Base-by-base conservation (phyloP, 225 moss, liverwort and hornwort species). In the Pleurozium schreberi region DNA sequence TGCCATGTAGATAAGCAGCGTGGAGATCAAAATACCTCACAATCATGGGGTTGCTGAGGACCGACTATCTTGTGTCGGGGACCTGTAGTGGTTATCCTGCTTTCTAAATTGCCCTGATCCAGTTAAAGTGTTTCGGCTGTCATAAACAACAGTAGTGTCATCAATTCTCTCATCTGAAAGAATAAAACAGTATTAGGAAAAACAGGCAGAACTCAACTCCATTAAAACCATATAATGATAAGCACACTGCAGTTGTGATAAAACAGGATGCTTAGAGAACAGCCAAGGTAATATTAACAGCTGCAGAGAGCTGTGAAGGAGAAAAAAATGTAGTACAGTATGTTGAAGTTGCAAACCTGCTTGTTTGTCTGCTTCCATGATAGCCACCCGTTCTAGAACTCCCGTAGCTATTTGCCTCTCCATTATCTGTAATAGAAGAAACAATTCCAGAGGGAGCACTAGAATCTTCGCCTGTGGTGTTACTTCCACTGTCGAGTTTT, bases 31-130 rank as follows among this genome's bases (percentile, higher is more conserved):
- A 75, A 87, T 93, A 94, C 95, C 95, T 96, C 85, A 94, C 78
- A 92, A 91, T 83, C 91, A 71, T 69, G 84, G 82, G 74, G 93
- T 88, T 34, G 94, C 76, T 78, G 94, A 88, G 70, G 95, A 89
- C 81, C 94, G 92, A 90, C 91, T 91, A 89, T 96, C 96, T 90
- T 96, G 96, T 63, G 89, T 89, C 68, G 94, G 95, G 57, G 96
- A 92, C 89, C 94, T 95, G 70, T 94, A 91, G 81, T 96, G 94
- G 87, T 93, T 95, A 58, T 96, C 96, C 91, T 96, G 94, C 88
- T 96, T 98, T 73, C 93, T 95, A 88, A 93, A 93, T 57, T 93
- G 95, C 57, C 96, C 96, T 87, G 96, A 88, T 82, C 92, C 93
- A 80, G 91, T 40, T 59, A 87, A 71, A 30, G 96, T 84, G 75